Evolutionary conservation across 2,329 filamentous ascomycete species (phyloP).

Genomic region (Chrysosporium keratinophilum): DNA sequence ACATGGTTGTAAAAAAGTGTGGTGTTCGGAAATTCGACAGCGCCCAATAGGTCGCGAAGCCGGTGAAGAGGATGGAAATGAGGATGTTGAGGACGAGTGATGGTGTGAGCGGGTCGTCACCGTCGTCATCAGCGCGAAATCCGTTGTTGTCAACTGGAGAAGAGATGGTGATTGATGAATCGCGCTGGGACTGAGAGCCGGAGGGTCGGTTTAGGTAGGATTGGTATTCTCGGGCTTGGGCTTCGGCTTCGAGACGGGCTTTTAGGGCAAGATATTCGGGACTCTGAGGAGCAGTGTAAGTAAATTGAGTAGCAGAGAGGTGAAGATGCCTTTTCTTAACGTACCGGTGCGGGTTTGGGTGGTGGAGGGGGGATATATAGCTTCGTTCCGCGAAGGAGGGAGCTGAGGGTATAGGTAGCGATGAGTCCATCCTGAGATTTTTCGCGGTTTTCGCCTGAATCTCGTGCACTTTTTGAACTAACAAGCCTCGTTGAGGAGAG

Average conservation of each 20-base stretch:
- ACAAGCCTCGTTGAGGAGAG: conserved; percentile 14
- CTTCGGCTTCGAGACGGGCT: conserved; percentile 68
- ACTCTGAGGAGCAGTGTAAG: conserved; percentile 43
- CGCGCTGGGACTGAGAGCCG: conserved; percentile 25
- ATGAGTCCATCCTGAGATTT: neutral
- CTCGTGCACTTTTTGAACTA: conserved; percentile 21
- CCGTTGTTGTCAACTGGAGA: conserved; percentile 38
- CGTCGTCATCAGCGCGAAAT: conserved; percentile 31
- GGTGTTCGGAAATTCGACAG: conserved; percentile 31
- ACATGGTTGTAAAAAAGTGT: conserved; percentile 16
- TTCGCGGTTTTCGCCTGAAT: neutral
- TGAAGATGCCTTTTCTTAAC: conserved; percentile 19
- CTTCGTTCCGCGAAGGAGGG: conserved; percentile 58
- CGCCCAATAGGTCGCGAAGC: conserved; percentile 38
- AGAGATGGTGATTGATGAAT: conserved; percentile 39
- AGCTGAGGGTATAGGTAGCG: conserved; percentile 48
- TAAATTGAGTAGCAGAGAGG: neutral
- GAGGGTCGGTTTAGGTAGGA: conserved; percentile 60
- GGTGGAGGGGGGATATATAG: conserved; percentile 72
- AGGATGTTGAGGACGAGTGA: conserved; percentile 78
- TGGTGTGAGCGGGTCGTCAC: conserved; percentile 38
- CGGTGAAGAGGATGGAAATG: conserved; percentile 67
- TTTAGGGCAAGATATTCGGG: conserved; percentile 80
- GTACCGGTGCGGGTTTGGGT: conserved; percentile 65
- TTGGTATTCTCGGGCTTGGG: conserved; percentile 73